These are phyloP conservation scores for Hanseniaspora lachancei DNA, from an alignment of 805 yeast genomes.

Conservation along the genomic window DNA sequence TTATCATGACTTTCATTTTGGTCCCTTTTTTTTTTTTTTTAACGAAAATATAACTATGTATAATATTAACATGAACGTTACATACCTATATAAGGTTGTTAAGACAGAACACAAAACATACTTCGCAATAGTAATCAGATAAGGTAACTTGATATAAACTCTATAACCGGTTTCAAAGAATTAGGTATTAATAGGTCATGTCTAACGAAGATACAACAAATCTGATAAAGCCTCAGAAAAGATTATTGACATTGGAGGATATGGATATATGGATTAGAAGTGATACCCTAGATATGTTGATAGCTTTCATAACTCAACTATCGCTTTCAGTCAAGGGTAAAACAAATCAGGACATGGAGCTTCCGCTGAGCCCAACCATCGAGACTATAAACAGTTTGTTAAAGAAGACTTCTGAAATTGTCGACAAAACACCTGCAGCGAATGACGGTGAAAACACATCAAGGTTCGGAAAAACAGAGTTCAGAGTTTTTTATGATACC, in stretches of 20 bases:
- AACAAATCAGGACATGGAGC: conserved; percentile 36
- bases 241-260: conserved; percentile 48
- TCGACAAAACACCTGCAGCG: conserved; percentile 42
- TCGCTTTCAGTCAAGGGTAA: conserved; percentile 54
- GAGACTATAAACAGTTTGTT: conserved; percentile 32
- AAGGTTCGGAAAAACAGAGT: conserved; percentile 85
- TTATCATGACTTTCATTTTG: no score
- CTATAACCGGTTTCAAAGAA: neutral
- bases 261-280: conserved; percentile 47
- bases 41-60: no score
- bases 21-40: no score
- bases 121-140: neutral
- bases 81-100: no score
- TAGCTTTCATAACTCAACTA: conserved; percentile 43
- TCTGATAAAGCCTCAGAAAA: conserved; percentile 26
- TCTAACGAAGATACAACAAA: neutral
- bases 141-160: neutral
- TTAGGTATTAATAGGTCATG: neutral
- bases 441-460: conserved; percentile 44
- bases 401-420: conserved; percentile 32
- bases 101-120: no score
- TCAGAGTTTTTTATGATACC: conserved; percentile 68
- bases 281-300: conserved; percentile 35
- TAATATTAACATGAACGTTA: no score
- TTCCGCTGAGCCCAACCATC: conserved; percentile 28